Base-by-base conservation (phyloP, 305 asterid genomes). In the Withania somnifera region DNA sequence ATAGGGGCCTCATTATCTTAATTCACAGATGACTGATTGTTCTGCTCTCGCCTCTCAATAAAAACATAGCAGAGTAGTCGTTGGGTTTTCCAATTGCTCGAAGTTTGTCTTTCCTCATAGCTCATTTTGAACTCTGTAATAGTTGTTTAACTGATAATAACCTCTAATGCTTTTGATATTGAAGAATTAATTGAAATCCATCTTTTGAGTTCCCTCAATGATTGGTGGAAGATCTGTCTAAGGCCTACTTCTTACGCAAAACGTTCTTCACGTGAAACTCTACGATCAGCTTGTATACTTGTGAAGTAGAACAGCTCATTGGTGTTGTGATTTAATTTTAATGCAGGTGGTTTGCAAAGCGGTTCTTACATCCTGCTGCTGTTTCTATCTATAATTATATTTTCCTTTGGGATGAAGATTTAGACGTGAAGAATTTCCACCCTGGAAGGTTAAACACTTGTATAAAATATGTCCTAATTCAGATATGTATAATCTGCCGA, bases 331-430 rank as follows among this genome's bases (percentile, higher is more conserved):
- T 13, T 34, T 22, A 78, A 63, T 66, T 61, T 20, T 54, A 61
- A 83, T 40, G 42, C 89, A 96, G 99, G 99, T 96, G 99, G 99
- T 96, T 92, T 66, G 99, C 98, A 2, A 96, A 96, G 86, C 97
- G 99, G 40, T 96, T 96, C 87, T 84, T 96, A 69, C 97, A 94
- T 88, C 99, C 99, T 5, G 88, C 98, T 42, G 86, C 93, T 63
- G 98, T 96, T 67, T 92, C 98, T 24, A 76, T 84, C 20, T 96
- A 96, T 66, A 96, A 96, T 86, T 96, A 90, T 91, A 88, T 96
- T 87, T 96, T 96, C 88, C 94, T 96, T 22, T 96, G 99, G 99
- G 99, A 96, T 89, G 99, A 96, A 87, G 99, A 96, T 90, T 89
- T 96, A 80, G 99, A 98, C 6, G 98, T 94, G 81, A 87, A 90